Base-by-base conservation (phyloP, 2,329 filamentous ascomycete species). In the Cercospora nicotianae region DNA sequence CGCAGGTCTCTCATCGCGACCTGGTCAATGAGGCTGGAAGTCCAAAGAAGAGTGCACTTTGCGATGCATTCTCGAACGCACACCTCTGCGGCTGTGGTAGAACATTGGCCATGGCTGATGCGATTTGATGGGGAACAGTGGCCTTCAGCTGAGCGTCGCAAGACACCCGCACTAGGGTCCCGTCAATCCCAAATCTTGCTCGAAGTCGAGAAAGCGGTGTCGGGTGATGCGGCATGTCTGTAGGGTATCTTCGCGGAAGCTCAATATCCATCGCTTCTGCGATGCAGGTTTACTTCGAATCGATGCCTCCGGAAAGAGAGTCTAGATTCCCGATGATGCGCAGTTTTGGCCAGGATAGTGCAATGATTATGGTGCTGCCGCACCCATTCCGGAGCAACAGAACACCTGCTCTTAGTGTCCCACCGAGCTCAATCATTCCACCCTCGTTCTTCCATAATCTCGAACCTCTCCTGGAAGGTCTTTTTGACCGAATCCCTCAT, bases 401-500 rank as follows among this genome's bases (percentile, higher is more conserved):
- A 13, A 23, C 48, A 16, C 23, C 10, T 26, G 18, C 12, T 16
- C 9, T 23, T 10, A 13, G 23, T 23, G 12, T 53, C 4, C 10
- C 10, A 26, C 9, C 5, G 23, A 26, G 26, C 48, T 59, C 55
- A 63, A 18, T 63, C 61, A 28, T 18, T 18, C 62, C 62, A 64
- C 2, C 62, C 62, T 58, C 53, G 30, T 26, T 64, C 62, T 6
- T 64, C 62, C 62, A 64, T 64, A 18, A 64, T 64, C 23, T 57
- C 36, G 4, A 28, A 30, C 18, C 58, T 53, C 30, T 65, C 58
- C 4, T 30, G 16, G 60, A 61, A 53, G 4, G 64, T 58, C 42
- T 65, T 28, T 9, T 55, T 61, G 5, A 65, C 64, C 18, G 36
- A 48, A 18, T 60, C 64, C 13, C 64, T 36, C 16, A 20, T 23